Conservation (phyloP, 129 eudicot species). For the Rutidosis leptorrhynchoides region DNA sequence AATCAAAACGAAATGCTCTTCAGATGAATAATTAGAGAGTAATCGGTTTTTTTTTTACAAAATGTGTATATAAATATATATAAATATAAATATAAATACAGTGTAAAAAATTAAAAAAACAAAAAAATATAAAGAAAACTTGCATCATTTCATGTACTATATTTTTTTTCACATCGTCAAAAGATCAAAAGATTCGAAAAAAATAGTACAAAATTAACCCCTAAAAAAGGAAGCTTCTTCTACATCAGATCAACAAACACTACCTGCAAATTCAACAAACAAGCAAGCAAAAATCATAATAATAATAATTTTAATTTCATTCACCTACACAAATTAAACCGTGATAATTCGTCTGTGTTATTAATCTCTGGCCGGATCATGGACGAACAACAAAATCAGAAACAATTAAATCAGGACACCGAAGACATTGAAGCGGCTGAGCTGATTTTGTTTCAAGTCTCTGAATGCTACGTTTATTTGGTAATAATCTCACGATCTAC, state of each 20-base stretch:
- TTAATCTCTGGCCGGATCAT: not conserved
- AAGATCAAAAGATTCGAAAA: not conserved
- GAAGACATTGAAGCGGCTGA: conserved; percentile 59
- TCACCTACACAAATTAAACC: not conserved
- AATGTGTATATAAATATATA: too few species aligned
- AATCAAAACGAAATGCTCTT: too few species aligned
- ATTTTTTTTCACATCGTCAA: not conserved
- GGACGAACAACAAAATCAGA: not conserved
- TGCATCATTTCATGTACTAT: not conserved
- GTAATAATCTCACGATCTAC: conserved; percentile 31
- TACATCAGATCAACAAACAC: not conserved
- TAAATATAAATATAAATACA: too few species aligned
- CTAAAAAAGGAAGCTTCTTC: not conserved
- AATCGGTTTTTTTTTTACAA: too few species aligned
- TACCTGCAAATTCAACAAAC: not conserved
- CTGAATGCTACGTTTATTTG: conserved; percentile 95
- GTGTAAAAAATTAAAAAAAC: too few species aligned
- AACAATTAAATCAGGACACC: conserved; percentile 11
- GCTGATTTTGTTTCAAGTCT: conserved; percentile 83
- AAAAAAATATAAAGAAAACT: too few species aligned
- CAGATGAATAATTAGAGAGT: too few species aligned
- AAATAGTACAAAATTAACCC: not conserved
- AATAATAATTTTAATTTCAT: too few species aligned
- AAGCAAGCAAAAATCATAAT: not conserved
- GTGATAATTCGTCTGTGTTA: not conserved